Conservation (phyloP, 108 stramenopile species). For the Nitzschia putrida region DNA sequence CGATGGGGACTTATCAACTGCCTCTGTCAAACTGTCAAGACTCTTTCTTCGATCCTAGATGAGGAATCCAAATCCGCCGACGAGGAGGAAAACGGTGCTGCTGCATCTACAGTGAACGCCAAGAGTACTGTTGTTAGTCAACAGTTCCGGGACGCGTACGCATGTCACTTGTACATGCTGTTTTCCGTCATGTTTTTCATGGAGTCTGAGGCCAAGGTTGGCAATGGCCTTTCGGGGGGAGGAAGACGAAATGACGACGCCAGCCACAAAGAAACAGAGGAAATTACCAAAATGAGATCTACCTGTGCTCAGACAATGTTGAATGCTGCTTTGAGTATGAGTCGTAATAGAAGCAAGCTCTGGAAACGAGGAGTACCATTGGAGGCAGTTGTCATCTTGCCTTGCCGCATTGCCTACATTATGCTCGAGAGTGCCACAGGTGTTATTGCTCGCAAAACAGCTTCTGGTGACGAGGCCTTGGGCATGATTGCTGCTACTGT, state of each 20-base stretch:
- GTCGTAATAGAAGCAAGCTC: constrained; percentile 45
- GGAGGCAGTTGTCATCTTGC: constrained; percentile 70
- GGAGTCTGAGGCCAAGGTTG: constrained; percentile 73
- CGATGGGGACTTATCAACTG: constrained; percentile 53
- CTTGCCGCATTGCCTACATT: constrained; percentile 83
- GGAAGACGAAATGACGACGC: constrained; percentile 4
- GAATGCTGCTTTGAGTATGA: constrained; percentile 62
- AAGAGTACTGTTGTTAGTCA: constrained; percentile 53
- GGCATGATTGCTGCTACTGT: constrained; percentile 73
- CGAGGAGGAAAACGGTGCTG: not conserved
- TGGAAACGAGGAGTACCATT: constrained; percentile 86
- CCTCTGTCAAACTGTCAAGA: constrained; percentile 61
- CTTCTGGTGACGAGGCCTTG: constrained; percentile 65
- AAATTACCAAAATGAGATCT: constrained; percentile 42
- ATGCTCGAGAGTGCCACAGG: constrained; percentile 78
- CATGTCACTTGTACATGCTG: constrained; percentile 87
- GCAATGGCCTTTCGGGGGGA: constrained; percentile 9
- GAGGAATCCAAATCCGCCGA: constrained; percentile 29
- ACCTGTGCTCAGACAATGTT: constrained; percentile 70
- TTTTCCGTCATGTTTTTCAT: constrained; percentile 84
- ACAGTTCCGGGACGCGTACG: constrained; percentile 71
- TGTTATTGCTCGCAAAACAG: constrained; percentile 60
- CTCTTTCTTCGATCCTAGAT: constrained; percentile 47
- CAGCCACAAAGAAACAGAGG: constrained; percentile 35
- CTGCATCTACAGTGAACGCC: constrained; percentile 14